Evolutionary conservation across 257 asterid genomes (phyloP).

Genomic region (Knoxia roxburghii): DNA sequence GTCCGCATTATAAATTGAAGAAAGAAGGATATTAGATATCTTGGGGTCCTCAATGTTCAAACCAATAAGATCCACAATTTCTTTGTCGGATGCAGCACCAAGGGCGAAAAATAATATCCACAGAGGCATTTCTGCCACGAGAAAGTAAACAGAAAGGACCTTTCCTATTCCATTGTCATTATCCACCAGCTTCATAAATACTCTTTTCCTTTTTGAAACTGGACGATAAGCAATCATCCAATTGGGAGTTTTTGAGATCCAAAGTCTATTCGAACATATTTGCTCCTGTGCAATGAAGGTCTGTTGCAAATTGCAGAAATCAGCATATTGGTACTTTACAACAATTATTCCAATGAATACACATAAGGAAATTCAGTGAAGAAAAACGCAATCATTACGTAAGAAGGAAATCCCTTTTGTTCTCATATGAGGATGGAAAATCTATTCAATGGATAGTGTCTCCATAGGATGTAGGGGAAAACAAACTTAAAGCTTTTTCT

Average conservation of each 20-base stretch:
- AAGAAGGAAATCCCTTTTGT: no score
- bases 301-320: slow-evolving; percentile 37
- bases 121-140: slow-evolving; percentile 58
- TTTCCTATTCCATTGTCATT: slow-evolving; percentile 59
- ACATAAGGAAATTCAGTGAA: neutral
- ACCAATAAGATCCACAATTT: slow-evolving; percentile 52
- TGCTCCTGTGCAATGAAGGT: slow-evolving; percentile 95
- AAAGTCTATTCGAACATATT: slow-evolving; percentile 59
- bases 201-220: slow-evolving; percentile 44
- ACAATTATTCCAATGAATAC: neutral
- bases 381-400: no score
- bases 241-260: slow-evolving; percentile 54
- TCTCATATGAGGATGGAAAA: no score
- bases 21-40: slow-evolving; percentile 48
- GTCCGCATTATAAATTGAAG: slow-evolving; percentile 75
- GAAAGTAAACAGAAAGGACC: slow-evolving; percentile 53
- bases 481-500: no score
- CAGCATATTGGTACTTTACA: neutral
- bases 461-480: no score
- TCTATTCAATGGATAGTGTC: no score
- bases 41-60: slow-evolving; percentile 39
- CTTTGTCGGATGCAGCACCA: slow-evolving; percentile 66
- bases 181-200: slow-evolving; percentile 53
- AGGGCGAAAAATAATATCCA: slow-evolving; percentile 82
- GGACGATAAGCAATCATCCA: slow-evolving; percentile 72